A percentile compares a stretch with the other conserved stretches of the same genome.
Conservation (phyloP, 768 basidiomycete genomes). For the Leccinum aurantiacum region DNA sequence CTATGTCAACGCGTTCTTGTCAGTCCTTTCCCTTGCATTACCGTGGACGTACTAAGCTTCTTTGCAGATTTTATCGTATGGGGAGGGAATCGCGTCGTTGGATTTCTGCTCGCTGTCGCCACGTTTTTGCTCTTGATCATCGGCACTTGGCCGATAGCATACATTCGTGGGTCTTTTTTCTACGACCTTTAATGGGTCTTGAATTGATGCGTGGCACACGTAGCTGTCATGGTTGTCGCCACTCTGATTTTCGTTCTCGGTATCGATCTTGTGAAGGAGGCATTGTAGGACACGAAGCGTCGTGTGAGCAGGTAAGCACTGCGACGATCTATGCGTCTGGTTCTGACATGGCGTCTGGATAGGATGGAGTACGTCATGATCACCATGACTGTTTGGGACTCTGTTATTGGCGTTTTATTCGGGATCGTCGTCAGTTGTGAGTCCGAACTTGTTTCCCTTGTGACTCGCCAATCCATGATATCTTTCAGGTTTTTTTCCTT, state of each 20-base stretch:
- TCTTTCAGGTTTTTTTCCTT: conserved; percentile 77
- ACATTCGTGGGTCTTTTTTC: conserved; percentile 64
- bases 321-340: not conserved
- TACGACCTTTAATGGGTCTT: not conserved
- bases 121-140: conserved; percentile 60
- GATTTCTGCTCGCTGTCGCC: conserved; percentile 32
- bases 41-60: not conserved
- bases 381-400: conserved; percentile 93
- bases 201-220: not conserved
- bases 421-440: conserved; percentile 89
- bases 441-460: conserved; percentile 22
- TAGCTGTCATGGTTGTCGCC: conserved; percentile 89
- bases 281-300: conserved; percentile 92
- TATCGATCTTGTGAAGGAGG: conserved; percentile 92
- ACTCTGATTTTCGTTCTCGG: conserved; percentile 94
- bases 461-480: not conserved
- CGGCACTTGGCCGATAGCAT: conserved; percentile 89
- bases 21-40: conserved; percentile 15
- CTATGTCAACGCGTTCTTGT: conserved; percentile 85
- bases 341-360: conserved; percentile 12
- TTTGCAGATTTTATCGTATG: conserved; percentile 79
- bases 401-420: conserved; percentile 89
- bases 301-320: conserved; percentile 70
- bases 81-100: conserved; percentile 74
- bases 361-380: conserved; percentile 83